Base-by-base conservation (phyloP, 2,329 filamentous ascomycete genomes). In the Dactylellina sp. region DNA sequence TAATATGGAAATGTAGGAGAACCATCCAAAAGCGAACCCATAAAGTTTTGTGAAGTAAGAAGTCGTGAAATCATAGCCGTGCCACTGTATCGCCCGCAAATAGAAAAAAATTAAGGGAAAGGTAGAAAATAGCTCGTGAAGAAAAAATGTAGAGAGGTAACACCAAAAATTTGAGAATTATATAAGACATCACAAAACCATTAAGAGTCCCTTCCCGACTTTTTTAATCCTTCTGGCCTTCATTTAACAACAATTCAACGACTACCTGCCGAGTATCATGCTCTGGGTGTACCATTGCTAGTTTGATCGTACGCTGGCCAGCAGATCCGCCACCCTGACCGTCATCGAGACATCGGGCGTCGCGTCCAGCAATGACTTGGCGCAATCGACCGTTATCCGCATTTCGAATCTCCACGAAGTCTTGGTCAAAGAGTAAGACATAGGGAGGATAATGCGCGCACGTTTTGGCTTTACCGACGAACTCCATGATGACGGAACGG, bases 331-430 rank as follows among this genome's bases (percentile, higher is more conserved):
- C 86, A 66, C 88, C 82, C 77, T 90, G 86, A 5, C 92, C 93
- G 79, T 96, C 93, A 80, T 99, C 96, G 7, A 99, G 85, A 78
- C 93, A 92, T 76, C 91, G 89, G 53, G 99, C 92, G 79, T 97
- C 93, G 75, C 91, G 86, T 0, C 95, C 95, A 0, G 93, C 90
- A 77, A 99, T 96, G 70, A 99, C 95, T 83, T 99, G 95, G 78
- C 95, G 87, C 76, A 99, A 81, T 18, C 96, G 87, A 0, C 95
- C 95, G 79, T 98, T 98, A 83, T 97, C 92, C 16, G 95, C 95
- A 79, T 99, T 98, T 62, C 95, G 88, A 60, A 99, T 92, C 83
- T 99, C 95, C 52, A 99, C 92, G 78, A 98, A 99, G 81, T 98
- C 94, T 20, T 91, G 90, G 80, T 97, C 95, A 83, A 98, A 97